Percentiles rank a stretch among this genome's conserved stretches.
Evolutionary conservation across 208 protist species (phyloP).

Genomic region (Wallacemonas sp.): DNA sequence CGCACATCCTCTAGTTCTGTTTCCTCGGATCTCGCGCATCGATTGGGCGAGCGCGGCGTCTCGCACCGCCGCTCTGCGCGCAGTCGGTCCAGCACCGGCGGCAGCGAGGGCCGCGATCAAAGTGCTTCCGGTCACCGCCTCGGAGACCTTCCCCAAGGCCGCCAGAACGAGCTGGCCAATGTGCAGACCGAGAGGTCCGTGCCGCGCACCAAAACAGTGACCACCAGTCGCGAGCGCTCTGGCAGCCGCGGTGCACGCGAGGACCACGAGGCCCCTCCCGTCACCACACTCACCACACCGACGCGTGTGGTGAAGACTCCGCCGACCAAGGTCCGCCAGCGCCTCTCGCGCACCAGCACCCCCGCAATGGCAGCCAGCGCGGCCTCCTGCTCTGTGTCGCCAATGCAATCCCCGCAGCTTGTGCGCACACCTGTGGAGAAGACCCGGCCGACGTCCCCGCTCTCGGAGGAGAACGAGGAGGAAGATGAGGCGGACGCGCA

Average conservation of each 20-base stretch:
- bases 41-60: neutral
- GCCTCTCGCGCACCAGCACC: neutral
- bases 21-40: neutral
- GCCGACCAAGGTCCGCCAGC: constrained; percentile 6
- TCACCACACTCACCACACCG: neutral
- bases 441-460: constrained; percentile 8
- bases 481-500: too few species aligned
- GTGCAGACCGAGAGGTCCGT: neutral
- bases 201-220: neutral
- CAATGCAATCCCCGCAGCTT: neutral
- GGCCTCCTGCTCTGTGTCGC: neutral
- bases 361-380: neutral
- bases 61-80: constrained; percentile 3
- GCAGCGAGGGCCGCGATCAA: neutral
- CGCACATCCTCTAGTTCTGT: neutral
- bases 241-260: neutral
- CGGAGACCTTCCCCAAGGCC: neutral
- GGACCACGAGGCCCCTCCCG: too few species aligned
- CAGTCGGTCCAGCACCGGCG: neutral
- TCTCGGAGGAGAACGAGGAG: neutral
- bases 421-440: constrained; percentile 15
- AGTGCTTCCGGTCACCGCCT: neutral
- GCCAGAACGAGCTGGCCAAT: constrained; percentile 12
- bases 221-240: constrained; percentile 6
- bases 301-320: constrained; percentile 6